Evolutionary conservation across 2,329 filamentous ascomycete genomes (phyloP).

Genomic region (Alternaria panax): DNA sequence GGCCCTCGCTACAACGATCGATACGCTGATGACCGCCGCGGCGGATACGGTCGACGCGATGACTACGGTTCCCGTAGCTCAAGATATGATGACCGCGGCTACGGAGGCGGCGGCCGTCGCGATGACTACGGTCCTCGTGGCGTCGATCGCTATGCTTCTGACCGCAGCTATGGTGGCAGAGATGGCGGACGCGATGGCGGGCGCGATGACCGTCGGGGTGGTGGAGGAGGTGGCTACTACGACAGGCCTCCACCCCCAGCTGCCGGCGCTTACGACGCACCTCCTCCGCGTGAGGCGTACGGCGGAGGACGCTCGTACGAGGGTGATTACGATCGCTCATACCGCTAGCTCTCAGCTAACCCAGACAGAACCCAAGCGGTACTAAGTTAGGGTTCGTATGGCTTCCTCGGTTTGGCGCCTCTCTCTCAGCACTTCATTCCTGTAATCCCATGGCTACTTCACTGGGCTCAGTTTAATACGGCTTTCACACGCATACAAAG

Average conservation of each 20-base stretch:
- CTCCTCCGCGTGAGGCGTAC: conserved; percentile 50
- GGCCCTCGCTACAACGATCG: conserved; percentile 60
- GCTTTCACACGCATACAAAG: conserved; percentile 42
- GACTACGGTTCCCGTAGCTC: conserved; percentile 55
- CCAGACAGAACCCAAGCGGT: conserved; percentile 47
- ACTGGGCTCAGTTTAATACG: conserved; percentile 49
- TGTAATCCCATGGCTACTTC: conserved; percentile 48
- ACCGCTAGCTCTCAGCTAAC: conserved; percentile 46
- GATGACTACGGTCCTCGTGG: conserved; percentile 50
- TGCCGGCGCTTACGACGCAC: conserved; percentile 44
- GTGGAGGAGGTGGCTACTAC: conserved; percentile 64
- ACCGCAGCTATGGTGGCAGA: conserved; percentile 63
- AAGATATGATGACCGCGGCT: conserved; percentile 53
- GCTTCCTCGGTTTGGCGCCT: conserved; percentile 36
- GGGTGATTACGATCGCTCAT: conserved; percentile 57
- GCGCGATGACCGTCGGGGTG: conserved; percentile 60
- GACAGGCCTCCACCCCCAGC: conserved; percentile 60
- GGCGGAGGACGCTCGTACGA: conserved; percentile 51
- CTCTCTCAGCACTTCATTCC: conserved; percentile 39
- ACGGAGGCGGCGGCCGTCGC: conserved; percentile 63
- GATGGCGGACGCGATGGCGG: conserved; percentile 55
- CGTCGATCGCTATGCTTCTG: conserved; percentile 67
- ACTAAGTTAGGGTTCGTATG: conserved; percentile 42
- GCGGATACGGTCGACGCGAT: conserved; percentile 55
- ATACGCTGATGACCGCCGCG: conserved; percentile 56